A percentile compares a stretch with the other conserved stretches of the same genome.
Evolutionary conservation across 2,329 filamentous ascomycete species (phyloP).

Genomic region (Ilyonectria sp.): DNA sequence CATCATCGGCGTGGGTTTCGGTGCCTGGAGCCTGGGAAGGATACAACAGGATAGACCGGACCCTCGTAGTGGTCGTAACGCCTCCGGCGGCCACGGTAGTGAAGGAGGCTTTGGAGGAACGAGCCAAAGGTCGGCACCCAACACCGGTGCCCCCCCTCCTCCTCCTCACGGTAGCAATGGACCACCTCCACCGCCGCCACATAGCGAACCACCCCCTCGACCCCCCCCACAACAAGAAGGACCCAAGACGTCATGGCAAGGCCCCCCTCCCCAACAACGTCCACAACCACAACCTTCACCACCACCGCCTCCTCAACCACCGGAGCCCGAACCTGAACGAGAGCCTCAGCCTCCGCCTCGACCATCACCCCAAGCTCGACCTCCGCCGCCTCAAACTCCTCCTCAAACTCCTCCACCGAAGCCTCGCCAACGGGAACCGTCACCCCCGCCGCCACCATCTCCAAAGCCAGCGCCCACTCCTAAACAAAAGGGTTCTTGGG

Average conservation of each 20-base stretch:
- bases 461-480: conserved; percentile 46
- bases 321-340: conserved; percentile 37
- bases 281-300: conserved; percentile 44
- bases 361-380: conserved; percentile 36
- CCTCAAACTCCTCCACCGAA: conserved; percentile 28
- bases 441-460: conserved; percentile 20
- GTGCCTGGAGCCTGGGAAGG: conserved; percentile 77
- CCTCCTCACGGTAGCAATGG: conserved; percentile 45
- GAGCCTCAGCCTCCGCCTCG: conserved; percentile 46
- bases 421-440: conserved; percentile 7
- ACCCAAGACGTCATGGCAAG: conserved; percentile 58
- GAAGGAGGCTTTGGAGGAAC: conserved; percentile 51
- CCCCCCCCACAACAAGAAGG: conserved; percentile 50
- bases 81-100: conserved; percentile 39
- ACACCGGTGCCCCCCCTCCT: conserved; percentile 53
- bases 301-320: conserved; percentile 32
- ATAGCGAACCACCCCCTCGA: conserved; percentile 47
- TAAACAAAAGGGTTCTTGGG: conserved; percentile 70
- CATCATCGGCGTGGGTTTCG: conserved; percentile 80
- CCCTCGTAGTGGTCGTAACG: conserved; percentile 40
- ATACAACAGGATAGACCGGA: conserved; percentile 52
- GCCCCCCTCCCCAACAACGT: conserved; percentile 45
- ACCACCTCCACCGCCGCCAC: conserved; percentile 57
- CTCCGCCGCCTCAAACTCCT: conserved; percentile 33
- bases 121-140: conserved; percentile 50